Base-by-base conservation (phyloP, 371 early-diverging fungal species). In the Pancytospora philotis region DNA sequence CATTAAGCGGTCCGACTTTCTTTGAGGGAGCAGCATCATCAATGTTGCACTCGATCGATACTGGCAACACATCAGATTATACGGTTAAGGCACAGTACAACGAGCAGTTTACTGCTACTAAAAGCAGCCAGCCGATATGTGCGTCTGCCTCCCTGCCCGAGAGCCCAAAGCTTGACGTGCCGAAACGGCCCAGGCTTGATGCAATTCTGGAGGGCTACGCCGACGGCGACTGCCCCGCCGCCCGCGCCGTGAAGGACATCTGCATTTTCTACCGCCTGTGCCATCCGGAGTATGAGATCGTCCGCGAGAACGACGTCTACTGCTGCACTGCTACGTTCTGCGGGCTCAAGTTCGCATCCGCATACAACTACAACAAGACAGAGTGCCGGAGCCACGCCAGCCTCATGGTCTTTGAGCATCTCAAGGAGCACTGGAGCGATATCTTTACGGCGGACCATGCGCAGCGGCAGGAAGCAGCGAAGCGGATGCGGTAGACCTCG, bases 231-330 rank as follows among this genome's bases (percentile, higher is more conserved):
- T 6, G 4, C 8, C 27, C n/a, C 8, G 36, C 8, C 41, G 41
- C 28, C 30, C 10, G 16, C 6, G 41, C 28, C 22, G 37, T 59
- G 4, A 8, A 45, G 30, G 28, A 59, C n/a, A 38, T 36, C 4
- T 62, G 62, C 28, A 4, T 10, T 3, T 4, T 25, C 22, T 62
- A 62, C 52, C 8, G 25, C 10, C 27, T 45, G 13, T 6, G 8
- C 3, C 27, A 10, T 50, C 62, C 62, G 8, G 52, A 56, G 10
- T 62, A 4, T 50, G 62, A 62, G 62, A 50, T 27, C 6, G 52
- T 52, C 19, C 55, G 52, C 4, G 62, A 62, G 52, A 62, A 62
- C 52, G 62, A 62, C 34, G 62, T 62, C 25, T 62, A 57, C 52
- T 30, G 8, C 8, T 62, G 62, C 25, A 50, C 52, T 8, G 62